Evolutionary conservation across 352 stramenopile species (phyloP), one percentile per base, ranked within the genome.

Genomic region (Phytophthora cryptogea): DNA sequence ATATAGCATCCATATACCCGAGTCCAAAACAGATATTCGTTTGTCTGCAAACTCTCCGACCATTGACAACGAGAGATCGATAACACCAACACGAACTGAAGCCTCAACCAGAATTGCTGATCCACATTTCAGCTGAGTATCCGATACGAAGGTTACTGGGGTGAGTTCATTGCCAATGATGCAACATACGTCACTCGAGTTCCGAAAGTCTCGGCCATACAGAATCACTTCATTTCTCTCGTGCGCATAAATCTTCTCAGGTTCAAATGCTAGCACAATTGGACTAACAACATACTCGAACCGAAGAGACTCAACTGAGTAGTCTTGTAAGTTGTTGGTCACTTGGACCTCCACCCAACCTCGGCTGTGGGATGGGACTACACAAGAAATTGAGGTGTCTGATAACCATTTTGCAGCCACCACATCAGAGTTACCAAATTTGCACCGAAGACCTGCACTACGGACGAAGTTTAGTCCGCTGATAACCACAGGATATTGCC

Each of bases 291-390:
- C 49, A 36, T 79, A 83, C 39, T 86, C 59, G 41, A 85, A 76
- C 11, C 53, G 16, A 9, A 66, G 16, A 14, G 48, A 26, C 16
- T 76, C 54, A 14, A 51, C 16, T 0, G 76, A 83, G 54, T 80
- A 88, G 35, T 86, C 74, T 43, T 83, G 68, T 4, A 84, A 8
- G 13, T 88, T 88, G 63, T 83, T 88, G 0, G 74, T 78, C 20
- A 86, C 70, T 26, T 77, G 69, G 0, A 88, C 48, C 16, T 63
- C 54, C 16, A 83, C 63, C 35, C 59, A 64, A 1, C 72, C 71
- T 6, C 60, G 69, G 7, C 26, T 39, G 10, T 83, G 66, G 8
- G 13, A 32, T 11, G 74, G 71, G 2, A 61, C 62, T 1, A 59
- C 45, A 44, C 78, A 88, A 23, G 55, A 46, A 17, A 88, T 27